Evolutionary conservation across 176 grass and related monocot species (phyloP), one percentile per base, ranked within the genome.

Genomic region (Oryza punctata): DNA sequence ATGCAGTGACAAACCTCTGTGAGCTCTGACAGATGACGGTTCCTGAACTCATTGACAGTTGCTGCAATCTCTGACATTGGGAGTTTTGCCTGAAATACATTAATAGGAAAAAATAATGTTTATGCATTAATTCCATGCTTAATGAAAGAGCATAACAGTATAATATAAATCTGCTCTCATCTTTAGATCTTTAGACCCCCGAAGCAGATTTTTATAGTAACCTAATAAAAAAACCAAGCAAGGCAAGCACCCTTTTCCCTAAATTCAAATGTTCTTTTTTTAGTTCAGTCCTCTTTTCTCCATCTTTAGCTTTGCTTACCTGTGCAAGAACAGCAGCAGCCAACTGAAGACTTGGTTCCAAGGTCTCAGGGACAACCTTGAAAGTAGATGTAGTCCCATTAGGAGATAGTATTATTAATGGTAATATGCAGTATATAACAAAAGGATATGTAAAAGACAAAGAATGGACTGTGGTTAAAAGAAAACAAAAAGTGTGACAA

Each of bases 271-370:
- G n/a, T n/a, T n/a, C n/a, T n/a, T n/a, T n/a, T n/a, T n/a, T n/a
- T n/a, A n/a, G n/a, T n/a, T n/a, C n/a, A n/a, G n/a, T n/a, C n/a
- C n/a, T n/a, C n/a, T n/a, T n/a, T n/a, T n/a, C n/a, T n/a, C n/a
- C n/a, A n/a, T n/a, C n/a, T n/a, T n/a, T 21, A 59, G 18, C 8
- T 24, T 32, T 69, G 33, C 71, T 82, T 88, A 99, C 96, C 87
- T 99, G 96, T 67, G 93, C 91, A 89, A 99, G 96, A 75, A 99
- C 96, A 71, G 96, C 96, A 81, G 96, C 89, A 88, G 96, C 93
- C 78, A 99, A 76, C 70, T 99, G 96, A 64, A 99, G 91, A 92
- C 96, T 99, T 76, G 96, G 96, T 90, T 99, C 96, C 88, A 99
- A 92, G 54, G 96, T 99, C 82, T 99, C 96, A 35, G 96, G 96